Percentiles rank a stretch among this genome's conserved stretches.
phyloP scores from a whole-genome alignment of 2,329 filamentous ascomycete species.

The Pleomassaria siparia region DNA sequence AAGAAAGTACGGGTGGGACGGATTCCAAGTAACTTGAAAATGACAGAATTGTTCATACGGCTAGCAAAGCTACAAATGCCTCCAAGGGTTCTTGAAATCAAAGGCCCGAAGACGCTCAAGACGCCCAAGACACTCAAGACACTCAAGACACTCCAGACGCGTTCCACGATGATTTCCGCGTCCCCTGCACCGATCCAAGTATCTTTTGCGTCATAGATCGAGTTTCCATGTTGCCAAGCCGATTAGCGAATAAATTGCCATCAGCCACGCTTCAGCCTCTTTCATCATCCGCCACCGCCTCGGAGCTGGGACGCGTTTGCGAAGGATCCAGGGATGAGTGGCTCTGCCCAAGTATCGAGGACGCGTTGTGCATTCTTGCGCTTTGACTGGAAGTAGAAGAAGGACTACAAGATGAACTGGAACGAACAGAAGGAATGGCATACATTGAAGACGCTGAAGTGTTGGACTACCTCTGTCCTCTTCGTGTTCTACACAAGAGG shows the following conservation, averaged over 20 bases:
- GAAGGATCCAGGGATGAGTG: not conserved
- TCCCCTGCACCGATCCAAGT: conserved; percentile 24
- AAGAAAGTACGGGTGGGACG: not conserved
- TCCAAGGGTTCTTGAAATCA: no score
- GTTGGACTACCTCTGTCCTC: no score
- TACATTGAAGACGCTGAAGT: no score
- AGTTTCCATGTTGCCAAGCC: conserved; percentile 5
- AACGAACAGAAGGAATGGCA: not conserved
- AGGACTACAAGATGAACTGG: not conserved
- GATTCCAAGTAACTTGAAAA: no score
- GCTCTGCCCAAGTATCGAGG: not conserved
- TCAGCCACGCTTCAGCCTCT: not conserved
- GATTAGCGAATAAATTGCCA: conserved; percentile 5
- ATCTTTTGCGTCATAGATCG: conserved; percentile 27
- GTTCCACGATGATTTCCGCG: conserved; percentile 13
- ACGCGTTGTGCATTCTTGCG: no score
- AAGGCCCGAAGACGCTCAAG: no score
- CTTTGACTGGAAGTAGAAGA: not conserved
- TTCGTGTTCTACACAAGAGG: no score
- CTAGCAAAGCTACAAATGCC: no score
- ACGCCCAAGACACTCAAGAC: no score
- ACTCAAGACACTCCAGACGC: no score
- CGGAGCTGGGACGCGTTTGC: not conserved
- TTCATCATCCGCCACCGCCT: not conserved
- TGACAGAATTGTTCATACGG: no score